A percentile compares a stretch with the other conserved stretches of the same genome.
These are phyloP conservation scores for Oryza nivara DNA, from an alignment of 176 grass and related monocot genomes.

Conservation along the genomic window DNA sequence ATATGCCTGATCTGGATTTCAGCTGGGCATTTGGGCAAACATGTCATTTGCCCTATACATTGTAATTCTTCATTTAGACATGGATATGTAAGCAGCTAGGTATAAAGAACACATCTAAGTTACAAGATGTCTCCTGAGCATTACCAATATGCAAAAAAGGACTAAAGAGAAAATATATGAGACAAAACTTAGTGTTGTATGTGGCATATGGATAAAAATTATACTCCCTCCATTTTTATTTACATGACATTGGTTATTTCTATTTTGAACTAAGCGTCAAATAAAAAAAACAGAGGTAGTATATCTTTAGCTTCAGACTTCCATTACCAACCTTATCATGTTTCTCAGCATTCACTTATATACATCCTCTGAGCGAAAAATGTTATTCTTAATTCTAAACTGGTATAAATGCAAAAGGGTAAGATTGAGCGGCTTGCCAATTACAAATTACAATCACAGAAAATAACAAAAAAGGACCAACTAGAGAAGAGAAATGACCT, in stretches of 20 bases:
- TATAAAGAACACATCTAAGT: not conserved
- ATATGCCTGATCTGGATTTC: not conserved
- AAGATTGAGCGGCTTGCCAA: not conserved
- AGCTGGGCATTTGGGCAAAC: not conserved
- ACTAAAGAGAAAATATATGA: not conserved
- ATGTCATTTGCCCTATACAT: slow-evolving; percentile 18
- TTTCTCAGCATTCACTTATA: slow-evolving; percentile 29
- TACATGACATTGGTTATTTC: no score
- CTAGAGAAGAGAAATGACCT: slow-evolving; percentile 51
- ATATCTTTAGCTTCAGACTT: not conserved
- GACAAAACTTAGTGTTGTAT: not conserved
- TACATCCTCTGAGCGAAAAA: not conserved
- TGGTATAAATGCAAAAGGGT: not conserved
- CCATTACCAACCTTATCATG: not conserved
- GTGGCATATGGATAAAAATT: slow-evolving; percentile 5
- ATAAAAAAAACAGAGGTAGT: no score
- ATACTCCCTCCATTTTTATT: no score
- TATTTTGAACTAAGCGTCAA: no score
- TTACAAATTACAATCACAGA: not conserved
- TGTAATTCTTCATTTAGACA: slow-evolving; percentile 6
- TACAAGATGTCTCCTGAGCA: not conserved
- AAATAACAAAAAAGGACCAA: not conserved
- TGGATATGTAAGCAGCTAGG: slow-evolving; percentile 1
- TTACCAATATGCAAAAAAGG: not conserved
- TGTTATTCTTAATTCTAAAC: not conserved